A percentile compares a stretch with the other conserved stretches of the same genome.
phyloP scores from a whole-genome alignment of 805 yeast species.

The Cyberlindnera saturnus region DNA sequence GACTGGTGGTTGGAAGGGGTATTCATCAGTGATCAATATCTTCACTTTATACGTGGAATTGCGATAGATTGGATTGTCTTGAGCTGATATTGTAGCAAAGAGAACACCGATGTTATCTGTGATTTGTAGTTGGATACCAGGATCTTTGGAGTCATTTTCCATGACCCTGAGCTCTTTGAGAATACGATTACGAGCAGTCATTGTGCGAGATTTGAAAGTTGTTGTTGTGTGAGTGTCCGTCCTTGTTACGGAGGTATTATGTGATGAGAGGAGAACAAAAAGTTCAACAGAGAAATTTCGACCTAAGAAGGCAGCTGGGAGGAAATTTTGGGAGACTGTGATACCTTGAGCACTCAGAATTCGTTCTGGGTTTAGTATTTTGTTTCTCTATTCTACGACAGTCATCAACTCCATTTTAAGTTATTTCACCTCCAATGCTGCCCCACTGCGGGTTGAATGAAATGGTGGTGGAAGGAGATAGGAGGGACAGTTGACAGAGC shows the following conservation, averaged over 20 bases:
- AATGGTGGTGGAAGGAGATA: no score
- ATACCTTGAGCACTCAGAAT: no score
- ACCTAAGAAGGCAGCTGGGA: no score
- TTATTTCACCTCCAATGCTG: no score
- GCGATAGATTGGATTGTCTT: conserved; percentile 31
- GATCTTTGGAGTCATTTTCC: conserved; percentile 9
- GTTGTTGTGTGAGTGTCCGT: neutral
- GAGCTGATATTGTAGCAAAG: conserved; percentile 33
- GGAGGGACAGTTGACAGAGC: no score
- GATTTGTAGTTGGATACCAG: conserved; percentile 25
- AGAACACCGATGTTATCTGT: conserved; percentile 29
- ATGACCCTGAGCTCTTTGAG: conserved; percentile 21
- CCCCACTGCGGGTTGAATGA: no score
- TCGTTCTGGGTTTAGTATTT: no score
- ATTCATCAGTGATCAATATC: conserved; percentile 36
- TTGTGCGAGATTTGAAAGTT: neutral
- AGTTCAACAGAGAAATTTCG: no score
- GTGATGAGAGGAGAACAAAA: no score
- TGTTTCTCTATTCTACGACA: no score
- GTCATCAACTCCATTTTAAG: no score
- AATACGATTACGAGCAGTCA: conserved; percentile 19
- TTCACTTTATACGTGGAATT: conserved; percentile 32
- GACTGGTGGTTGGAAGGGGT: conserved; percentile 57
- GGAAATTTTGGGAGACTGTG: no score
- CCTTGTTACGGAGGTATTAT: neutral